A percentile compares a stretch with the other conserved stretches of the same genome.
Evolutionary conservation across 139 green algal genomes (phyloP).

Genomic region (Tetratostichococcus sp.): DNA sequence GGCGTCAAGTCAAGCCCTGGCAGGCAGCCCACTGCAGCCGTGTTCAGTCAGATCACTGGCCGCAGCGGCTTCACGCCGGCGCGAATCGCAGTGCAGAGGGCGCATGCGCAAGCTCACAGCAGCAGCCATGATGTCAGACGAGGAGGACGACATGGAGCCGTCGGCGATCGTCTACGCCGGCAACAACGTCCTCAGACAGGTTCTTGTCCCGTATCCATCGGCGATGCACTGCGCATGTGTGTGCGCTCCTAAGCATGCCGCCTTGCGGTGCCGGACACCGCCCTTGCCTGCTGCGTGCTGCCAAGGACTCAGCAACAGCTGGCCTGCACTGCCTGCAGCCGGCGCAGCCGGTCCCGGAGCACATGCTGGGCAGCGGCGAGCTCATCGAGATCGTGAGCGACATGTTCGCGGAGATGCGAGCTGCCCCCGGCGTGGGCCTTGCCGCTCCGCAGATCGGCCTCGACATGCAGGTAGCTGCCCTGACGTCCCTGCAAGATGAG

Average conservation of each 20-base stretch:
- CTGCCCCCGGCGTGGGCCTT: constrained; percentile 25
- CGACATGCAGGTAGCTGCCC: constrained; percentile 4
- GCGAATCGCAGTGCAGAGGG: too few relatives aligned
- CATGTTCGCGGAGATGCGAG: constrained; percentile 25
- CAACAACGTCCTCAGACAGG: not conserved
- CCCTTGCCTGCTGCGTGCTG: too few relatives aligned
- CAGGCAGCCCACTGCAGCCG: too few relatives aligned
- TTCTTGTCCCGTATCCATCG: not conserved
- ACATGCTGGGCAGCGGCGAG: constrained; percentile 16
- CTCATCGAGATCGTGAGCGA: constrained; percentile 10
- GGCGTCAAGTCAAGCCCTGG: too few relatives aligned
- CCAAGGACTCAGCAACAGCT: too few relatives aligned
- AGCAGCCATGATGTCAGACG: not conserved
- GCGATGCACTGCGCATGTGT: too few relatives aligned
- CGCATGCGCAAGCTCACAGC: too few relatives aligned
- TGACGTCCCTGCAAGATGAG: too few relatives aligned
- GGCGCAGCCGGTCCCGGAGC: constrained; percentile 4
- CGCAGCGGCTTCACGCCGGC: too few relatives aligned
- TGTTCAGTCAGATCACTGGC: too few relatives aligned
- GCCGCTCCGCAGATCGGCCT: constrained; percentile 30
- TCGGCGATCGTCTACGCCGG: not conserved
- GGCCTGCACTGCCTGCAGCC: constrained; percentile 4
- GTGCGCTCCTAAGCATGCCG: too few relatives aligned
- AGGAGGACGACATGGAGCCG: not conserved
- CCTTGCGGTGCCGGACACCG: too few relatives aligned